Evolutionary conservation across 352 stramenopile genomes (phyloP).

Genomic region (Phytopythium ostracodes): DNA sequence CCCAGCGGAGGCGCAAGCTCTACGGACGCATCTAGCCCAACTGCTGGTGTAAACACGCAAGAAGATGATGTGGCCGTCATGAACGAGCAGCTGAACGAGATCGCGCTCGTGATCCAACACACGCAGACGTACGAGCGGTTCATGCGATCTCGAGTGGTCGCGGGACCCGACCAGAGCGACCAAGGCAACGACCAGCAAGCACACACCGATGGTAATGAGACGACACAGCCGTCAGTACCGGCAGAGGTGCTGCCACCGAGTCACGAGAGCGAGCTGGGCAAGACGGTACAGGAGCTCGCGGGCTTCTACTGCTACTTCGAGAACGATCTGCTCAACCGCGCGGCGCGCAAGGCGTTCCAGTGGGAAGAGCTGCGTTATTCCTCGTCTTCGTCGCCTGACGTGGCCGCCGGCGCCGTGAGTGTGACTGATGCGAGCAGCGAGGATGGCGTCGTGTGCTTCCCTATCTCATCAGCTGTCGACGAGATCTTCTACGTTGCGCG

Average conservation of each 20-base stretch:
- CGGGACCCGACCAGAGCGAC: background rate
- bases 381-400: slow-evolving; percentile 16
- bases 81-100: slow-evolving; percentile 85
- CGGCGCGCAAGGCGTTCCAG: slow-evolving; percentile 79
- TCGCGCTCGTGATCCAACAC: slow-evolving; percentile 83
- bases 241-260: slow-evolving; percentile 39
- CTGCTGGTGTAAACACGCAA: background rate
- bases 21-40: slow-evolving; percentile 11
- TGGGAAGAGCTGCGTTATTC: slow-evolving; percentile 80
- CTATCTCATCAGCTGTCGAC: slow-evolving; percentile 82
- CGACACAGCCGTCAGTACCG: slow-evolving; percentile 3
- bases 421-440: slow-evolving; percentile 5
- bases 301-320: slow-evolving; percentile 88
- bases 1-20: slow-evolving; percentile 5
- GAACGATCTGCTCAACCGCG: slow-evolving; percentile 69
- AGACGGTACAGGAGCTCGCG: slow-evolving; percentile 78
- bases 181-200: slow-evolving; percentile 8
- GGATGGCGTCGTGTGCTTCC: slow-evolving; percentile 46
- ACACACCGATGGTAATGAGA: background rate
- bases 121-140: slow-evolving; percentile 89
- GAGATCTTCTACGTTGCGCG: slow-evolving; percentile 86
- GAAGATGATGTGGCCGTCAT: slow-evolving; percentile 67
- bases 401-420: slow-evolving; percentile 4
- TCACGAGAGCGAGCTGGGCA: slow-evolving; percentile 73
- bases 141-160: slow-evolving; percentile 62